Percentiles rank a stretch among this genome's conserved stretches.
Conservation (phyloP, 2,329 filamentous ascomycete species). For the Colletotrichum sp. region DNA sequence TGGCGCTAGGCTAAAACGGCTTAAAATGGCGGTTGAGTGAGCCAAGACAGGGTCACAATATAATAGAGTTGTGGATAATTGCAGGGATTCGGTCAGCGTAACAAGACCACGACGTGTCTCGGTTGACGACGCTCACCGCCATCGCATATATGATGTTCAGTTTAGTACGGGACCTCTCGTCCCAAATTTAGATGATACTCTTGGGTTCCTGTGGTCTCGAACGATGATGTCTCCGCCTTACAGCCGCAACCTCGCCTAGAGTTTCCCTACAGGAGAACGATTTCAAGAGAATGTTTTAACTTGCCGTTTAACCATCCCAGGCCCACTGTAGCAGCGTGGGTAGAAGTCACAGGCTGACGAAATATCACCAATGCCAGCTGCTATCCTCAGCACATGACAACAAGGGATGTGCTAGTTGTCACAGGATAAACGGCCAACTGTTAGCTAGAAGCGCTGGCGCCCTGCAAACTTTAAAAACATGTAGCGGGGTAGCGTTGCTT, state of each 20-base stretch:
- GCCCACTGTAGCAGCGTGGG: neutral
- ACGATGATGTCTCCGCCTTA: neutral
- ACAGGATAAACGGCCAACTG: neutral
- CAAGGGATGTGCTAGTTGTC: neutral
- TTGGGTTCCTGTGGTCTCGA: neutral
- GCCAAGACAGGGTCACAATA: neutral
- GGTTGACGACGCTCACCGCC: neutral
- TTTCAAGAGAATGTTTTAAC: neutral
- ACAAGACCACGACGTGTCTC: neutral
- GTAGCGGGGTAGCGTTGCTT: neutral
- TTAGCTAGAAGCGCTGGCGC: neutral
- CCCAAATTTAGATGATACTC: neutral
- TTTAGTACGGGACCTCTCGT: neutral
- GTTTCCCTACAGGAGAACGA: neutral
- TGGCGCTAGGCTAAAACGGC: neutral
- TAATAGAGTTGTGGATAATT: neutral
- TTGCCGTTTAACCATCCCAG: neutral
- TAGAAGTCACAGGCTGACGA: neutral
- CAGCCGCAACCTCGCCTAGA: neutral
- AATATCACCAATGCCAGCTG: neutral
- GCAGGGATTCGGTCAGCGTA: neutral
- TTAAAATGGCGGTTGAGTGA: neutral
- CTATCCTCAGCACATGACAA: neutral
- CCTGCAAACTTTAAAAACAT: neutral
- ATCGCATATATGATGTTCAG: neutral